Evolutionary conservation across 139 green algal species (phyloP), one percentile per base, ranked within the genome.

Genomic region (Yamagishiella unicocca): DNA sequence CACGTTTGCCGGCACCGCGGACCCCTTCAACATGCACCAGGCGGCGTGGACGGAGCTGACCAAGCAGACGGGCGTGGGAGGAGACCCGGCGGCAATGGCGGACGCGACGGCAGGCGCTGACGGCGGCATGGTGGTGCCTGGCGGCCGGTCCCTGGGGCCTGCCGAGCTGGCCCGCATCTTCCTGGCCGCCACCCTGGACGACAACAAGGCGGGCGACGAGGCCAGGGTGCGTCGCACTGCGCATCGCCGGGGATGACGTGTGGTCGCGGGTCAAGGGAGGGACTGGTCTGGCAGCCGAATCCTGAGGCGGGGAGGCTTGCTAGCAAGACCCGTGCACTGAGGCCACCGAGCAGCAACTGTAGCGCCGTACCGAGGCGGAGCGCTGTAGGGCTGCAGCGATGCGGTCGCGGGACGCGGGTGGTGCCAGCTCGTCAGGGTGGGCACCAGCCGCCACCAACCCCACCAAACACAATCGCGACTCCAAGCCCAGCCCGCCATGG

Each of bases 91-190:
- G n/a, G 72, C 42, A 73, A 58, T 67, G 72, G 82, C 61, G 67
- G 27, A 27, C 37, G 54, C 62, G 19, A 42, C 19, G 58, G 19
- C 22, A 42, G 77, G 35, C 12, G 46, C 53, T 40, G 93, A 91
- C 64, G 79, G 77, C 14, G 85, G 89, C 17, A 87, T 22, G 64
- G 66, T 74, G 31, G 66, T 74, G 29, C 66, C 66, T 29, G 66
- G 81, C n/a, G 75, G 83, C n/a, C 78, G 82, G 45, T 85, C 87
- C 74, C 92, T 91, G 87, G 87, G 89, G 1, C 1, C 37, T 12
- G 89, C 85, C 3, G 92, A 96, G 80, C 86, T 92, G 33, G 91
- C 94, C 88, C 94, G 92, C 38, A 74, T 95, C 37, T 96, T 96
- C 91, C 91, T 95, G 40, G 84, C 31, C 4, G 31, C 66, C 33